phyloP scores from a whole-genome alignment of 805 yeast genomes.

The Metschnikowia lochheadii region DNA sequence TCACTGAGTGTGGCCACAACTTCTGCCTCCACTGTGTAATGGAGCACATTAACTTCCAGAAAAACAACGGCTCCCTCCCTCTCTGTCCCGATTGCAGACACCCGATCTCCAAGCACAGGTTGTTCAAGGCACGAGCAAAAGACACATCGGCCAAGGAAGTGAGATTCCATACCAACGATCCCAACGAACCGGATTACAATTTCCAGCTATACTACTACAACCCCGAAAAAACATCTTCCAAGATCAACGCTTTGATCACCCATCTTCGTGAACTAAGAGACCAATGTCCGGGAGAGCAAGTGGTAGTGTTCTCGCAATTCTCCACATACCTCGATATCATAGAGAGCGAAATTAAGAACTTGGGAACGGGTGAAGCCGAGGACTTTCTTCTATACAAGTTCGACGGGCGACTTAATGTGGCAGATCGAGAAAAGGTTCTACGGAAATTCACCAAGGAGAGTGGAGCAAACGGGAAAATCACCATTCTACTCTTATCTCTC shows the following conservation, averaged over 20 bases:
- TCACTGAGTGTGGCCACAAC: constrained; percentile 78
- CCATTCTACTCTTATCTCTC: constrained; percentile 64
- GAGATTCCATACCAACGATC: constrained; percentile 27
- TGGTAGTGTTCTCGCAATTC: constrained; percentile 88
- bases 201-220: constrained; percentile 41
- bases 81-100: constrained; percentile 78
- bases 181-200: constrained; percentile 20
- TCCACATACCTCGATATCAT: constrained; percentile 77
- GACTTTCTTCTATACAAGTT: constrained; percentile 63
- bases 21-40: constrained; percentile 71
- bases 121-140: constrained; percentile 41
- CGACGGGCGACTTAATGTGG: constrained; percentile 74
- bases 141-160: constrained; percentile 24
- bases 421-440: constrained; percentile 59
- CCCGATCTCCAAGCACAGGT: constrained; percentile 44
- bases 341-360: constrained; percentile 49
- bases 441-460: constrained; percentile 44
- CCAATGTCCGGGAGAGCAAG: constrained; percentile 61
- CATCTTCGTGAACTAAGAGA: constrained; percentile 54
- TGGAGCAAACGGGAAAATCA: constrained; percentile 28
- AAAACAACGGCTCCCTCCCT: constrained; percentile 38
- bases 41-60: constrained; percentile 72
- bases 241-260: constrained; percentile 61
- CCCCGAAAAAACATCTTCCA: constrained; percentile 61
- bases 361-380: constrained; percentile 25